Evolutionary conservation across 257 asterid species (phyloP), one percentile per base, ranked within the genome.

Genomic region (Ilex aquifolium): DNA sequence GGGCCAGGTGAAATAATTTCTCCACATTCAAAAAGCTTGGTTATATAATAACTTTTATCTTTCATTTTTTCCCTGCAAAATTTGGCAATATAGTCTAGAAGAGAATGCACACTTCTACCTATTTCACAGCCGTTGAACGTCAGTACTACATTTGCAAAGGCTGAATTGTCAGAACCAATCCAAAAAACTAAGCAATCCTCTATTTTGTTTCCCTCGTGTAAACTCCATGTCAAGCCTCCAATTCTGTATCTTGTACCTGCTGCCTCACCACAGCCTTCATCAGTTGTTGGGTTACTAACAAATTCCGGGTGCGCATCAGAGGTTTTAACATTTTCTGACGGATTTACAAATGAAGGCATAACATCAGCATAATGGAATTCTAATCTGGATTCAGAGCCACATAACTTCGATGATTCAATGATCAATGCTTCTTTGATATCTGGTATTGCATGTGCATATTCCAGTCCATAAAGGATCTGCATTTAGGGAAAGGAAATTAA

Each of bases 381-480:
- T 67, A 62, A 31, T 60, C 67, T 76, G 29, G 78, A 63, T 30
- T 63, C 62, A 30, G 83, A 68, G 65, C 76, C 82, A 62, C 30
- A 30, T 50, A 46, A 55, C 49, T 65, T 67, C 59, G 74, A 50
- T 56, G 60, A 48, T 64, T 67, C 67, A 64, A 69, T 62, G 31
- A 68, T 65, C 31, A 79, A 12, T 32, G 66, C 70, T 51, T 75
- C 73, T 71, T 84, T 77, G 29, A 92, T 73, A 52, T 82, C 87
- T 61, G 84, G 79, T 63, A 87, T 79, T 51, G 86, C 95, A 83
- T 89, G 84, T 44, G 85, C 84, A 80, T 82, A 92, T 78, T 92
- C 99, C 61, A 89, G 83, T 46, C 95, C 99, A 81, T 72, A 87
- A 44, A 89, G 91, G 82, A 89, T 94, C 99, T 92, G 84, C 63